Conservation (phyloP, 2,329 filamentous ascomycete species). For the Botrytis galanthina region DNA sequence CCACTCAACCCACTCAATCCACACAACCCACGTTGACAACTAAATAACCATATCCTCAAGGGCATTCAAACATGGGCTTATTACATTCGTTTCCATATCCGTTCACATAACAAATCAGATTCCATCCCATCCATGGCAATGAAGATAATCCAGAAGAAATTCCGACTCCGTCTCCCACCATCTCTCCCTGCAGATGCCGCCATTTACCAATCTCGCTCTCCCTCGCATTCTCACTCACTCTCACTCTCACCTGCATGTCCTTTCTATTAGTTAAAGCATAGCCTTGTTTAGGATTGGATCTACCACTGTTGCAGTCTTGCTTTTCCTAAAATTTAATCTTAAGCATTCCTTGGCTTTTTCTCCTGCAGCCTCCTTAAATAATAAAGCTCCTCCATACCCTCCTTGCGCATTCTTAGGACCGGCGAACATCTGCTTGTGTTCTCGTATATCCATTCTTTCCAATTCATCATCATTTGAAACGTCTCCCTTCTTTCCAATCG, state of each 20-base stretch:
- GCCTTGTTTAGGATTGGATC: conserved; percentile 13
- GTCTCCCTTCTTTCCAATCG: background rate
- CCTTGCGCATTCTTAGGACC: conserved; percentile 6
- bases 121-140: background rate
- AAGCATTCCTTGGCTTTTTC: conserved; percentile 9
- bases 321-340: conserved; percentile 6
- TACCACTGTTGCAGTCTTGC: conserved; percentile 8
- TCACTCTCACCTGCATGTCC: background rate
- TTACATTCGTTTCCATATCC: background rate
- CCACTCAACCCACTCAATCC: background rate
- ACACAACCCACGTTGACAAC: background rate
- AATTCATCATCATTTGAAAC: background rate
- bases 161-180: background rate
- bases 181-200: conserved; percentile 9
- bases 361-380: background rate
- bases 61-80: background rate
- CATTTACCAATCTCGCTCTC: conserved; percentile 1
- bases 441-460: background rate
- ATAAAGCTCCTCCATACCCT: conserved; percentile 13
- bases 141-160: background rate
- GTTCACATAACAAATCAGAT: background rate
- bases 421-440: background rate
- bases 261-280: background rate
- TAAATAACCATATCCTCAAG: background rate
- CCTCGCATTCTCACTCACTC: background rate